Conservation (phyloP, 202 grass and related monocot genomes). For the Setaria viridis region DNA sequence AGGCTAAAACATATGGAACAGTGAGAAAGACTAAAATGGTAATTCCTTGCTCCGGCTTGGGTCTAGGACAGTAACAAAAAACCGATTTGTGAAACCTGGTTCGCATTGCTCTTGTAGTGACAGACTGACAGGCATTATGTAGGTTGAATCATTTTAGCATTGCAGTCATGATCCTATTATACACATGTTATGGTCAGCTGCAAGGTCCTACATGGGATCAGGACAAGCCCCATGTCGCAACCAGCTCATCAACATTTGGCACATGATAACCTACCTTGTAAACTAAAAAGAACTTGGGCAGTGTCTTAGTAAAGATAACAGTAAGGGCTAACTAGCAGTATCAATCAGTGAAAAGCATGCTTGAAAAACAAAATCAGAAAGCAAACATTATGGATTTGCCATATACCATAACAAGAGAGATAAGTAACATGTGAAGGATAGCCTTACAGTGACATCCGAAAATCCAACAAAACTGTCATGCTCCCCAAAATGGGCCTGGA, state of each 20-base stretch:
- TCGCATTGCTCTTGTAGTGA: neutral
- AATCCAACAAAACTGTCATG: slow-evolving; percentile 81
- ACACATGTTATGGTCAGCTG: neutral
- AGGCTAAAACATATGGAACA: neutral
- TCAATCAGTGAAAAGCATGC: neutral
- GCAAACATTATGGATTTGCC: neutral
- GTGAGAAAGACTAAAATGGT: neutral
- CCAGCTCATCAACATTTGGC: neutral
- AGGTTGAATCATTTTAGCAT: neutral
- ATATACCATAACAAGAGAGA: neutral
- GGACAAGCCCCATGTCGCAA: neutral
- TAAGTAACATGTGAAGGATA: neutral
- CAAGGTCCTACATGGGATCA: neutral
- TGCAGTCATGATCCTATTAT: neutral
- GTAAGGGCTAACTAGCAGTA: neutral
- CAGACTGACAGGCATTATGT: neutral
- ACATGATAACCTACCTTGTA: neutral
- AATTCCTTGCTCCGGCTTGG: neutral
- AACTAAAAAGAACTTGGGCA: slow-evolving; percentile 11
- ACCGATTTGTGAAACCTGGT: neutral
- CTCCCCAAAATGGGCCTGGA: slow-evolving; percentile 95
- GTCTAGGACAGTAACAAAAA: neutral
- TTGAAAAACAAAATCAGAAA: neutral
- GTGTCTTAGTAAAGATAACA: neutral
- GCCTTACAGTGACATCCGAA: slow-evolving; percentile 82